Base-by-base conservation (phyloP, 306 rosid genomes). In the Sicyos baderoa region DNA sequence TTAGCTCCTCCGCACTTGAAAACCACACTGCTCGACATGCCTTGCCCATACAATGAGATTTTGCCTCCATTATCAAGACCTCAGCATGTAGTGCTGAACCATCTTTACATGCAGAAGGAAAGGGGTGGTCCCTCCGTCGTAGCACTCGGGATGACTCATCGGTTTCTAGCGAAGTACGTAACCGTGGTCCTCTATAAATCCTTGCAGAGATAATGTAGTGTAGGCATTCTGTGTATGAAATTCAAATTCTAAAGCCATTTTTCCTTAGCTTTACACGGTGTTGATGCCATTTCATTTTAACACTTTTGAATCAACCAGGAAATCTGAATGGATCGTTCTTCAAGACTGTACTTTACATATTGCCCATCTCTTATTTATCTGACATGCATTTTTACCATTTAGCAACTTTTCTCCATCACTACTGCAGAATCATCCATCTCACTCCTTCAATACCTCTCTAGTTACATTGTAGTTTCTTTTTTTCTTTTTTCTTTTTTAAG, bases 101-200 rank as follows among this genome's bases (percentile, higher is more conserved):
- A 93, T 82, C 96, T 90, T 49, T 93, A 88, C 81, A 90, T 93
- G 96, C 97, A 93, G 80, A 90, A 87, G 82, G 91, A 87, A 75
- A 90, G 83, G 83, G 69, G 80, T 32, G 82, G 91, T 52, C 97
- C 95, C 22, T 84, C 99, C 3, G 91, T 93, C 60, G 97, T 93
- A 32, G 97, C 99, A 0, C 90, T 93, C 5, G 97, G 99, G 40
- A 76, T 87, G 15, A 90, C 95, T 68, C 86, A 90, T 71, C 82
- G 99, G 76, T 93, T 93, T 58, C 29, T 78, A 47, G 90, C 95
- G 60, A 93, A 93, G 80, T 93, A 93, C 76, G 97, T 93, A 72
- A 86, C 99, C 4, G 96, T 90, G 74, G 99, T 93, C 52, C 88
- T 93, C 76, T 93, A 90, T 85, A 93, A 93, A 91, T 88, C 97